Evolutionary conservation across 2,329 filamentous ascomycete genomes (phyloP).

Genomic region (Diplodia corticola): DNA sequence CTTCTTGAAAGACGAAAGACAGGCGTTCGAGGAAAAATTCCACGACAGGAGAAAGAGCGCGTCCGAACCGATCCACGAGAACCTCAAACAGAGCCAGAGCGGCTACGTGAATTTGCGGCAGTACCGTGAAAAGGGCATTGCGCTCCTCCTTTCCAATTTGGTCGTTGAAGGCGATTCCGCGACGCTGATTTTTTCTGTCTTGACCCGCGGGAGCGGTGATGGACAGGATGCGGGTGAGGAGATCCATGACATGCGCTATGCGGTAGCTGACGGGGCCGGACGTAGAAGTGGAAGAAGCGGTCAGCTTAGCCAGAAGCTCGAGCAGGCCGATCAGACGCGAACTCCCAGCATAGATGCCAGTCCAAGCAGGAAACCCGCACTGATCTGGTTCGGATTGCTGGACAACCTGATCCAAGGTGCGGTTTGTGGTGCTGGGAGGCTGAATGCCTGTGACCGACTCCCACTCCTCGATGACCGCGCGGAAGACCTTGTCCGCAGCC

Average conservation of each 20-base stretch:
- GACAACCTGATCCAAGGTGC: conserved; percentile 35
- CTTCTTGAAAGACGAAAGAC: conserved; percentile 65
- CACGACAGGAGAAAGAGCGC: conserved; percentile 59
- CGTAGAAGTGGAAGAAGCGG: conserved; percentile 60
- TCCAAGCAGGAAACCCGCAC: conserved; percentile 66
- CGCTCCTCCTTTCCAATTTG: conserved; percentile 78
- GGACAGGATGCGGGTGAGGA: conserved; percentile 69
- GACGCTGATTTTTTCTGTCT: conserved; percentile 35
- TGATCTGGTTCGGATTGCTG: conserved; percentile 44
- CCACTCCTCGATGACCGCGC: conserved; percentile 80
- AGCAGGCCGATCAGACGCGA: conserved; percentile 69
- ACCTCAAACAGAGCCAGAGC: conserved; percentile 63
- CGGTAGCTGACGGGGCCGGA: conserved; percentile 66
- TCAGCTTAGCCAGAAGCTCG: conserved; percentile 61
- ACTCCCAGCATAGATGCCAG: conserved; percentile 70
- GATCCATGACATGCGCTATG: conserved; percentile 66
- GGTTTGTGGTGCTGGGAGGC: conserved; percentile 29
- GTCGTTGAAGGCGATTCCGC: conserved; percentile 55
- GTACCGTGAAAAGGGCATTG: conserved; percentile 70
- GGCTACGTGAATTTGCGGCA: conserved; percentile 74
- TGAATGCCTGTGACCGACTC: conserved; percentile 59
- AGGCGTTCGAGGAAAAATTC: conserved; percentile 70
- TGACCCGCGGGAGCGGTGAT: conserved; percentile 55
- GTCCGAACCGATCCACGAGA: conserved; percentile 60
- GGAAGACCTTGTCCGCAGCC: conserved; percentile 74